Conservation (phyloP, 2,329 filamentous ascomycete genomes). For the Xylaria sp. region DNA sequence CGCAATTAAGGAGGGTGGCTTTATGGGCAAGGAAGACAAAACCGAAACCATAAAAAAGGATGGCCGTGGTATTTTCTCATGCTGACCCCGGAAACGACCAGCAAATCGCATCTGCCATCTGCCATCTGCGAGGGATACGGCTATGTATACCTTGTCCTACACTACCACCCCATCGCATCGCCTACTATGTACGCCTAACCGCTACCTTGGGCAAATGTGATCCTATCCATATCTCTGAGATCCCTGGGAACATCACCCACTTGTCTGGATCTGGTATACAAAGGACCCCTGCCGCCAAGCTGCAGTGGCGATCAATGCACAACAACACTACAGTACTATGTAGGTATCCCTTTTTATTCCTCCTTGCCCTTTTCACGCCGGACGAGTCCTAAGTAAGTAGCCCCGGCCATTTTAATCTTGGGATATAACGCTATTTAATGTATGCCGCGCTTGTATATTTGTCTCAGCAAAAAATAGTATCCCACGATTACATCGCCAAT, state of each 20-base stretch:
- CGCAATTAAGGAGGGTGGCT: neutral
- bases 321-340: constrained; percentile 26
- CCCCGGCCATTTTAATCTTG: constrained; percentile 12
- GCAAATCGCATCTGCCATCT: constrained; percentile 7
- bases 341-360: constrained; percentile 26
- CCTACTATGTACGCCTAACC: constrained; percentile 7
- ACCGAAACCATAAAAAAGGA: neutral
- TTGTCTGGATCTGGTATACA: constrained; percentile 30
- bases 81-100: neutral
- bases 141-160: constrained; percentile 18
- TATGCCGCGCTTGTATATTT: neutral
- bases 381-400: neutral
- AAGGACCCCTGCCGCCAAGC: constrained; percentile 34
- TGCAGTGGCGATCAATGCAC: constrained; percentile 37
- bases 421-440: constrained; percentile 7
- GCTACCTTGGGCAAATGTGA: constrained; percentile 22
- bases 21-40: neutral
- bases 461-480: neutral
- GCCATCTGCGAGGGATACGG: neutral
- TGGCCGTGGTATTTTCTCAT: neutral
- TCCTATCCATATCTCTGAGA: constrained; percentile 29
- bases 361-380: neutral
- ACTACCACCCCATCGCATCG: constrained; percentile 1
- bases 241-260: constrained; percentile 31
- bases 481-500: neutral